Evolutionary conservation across 2,329 filamentous ascomycete genomes (phyloP).

Genomic region (Plenodomus biglobosus): DNA sequence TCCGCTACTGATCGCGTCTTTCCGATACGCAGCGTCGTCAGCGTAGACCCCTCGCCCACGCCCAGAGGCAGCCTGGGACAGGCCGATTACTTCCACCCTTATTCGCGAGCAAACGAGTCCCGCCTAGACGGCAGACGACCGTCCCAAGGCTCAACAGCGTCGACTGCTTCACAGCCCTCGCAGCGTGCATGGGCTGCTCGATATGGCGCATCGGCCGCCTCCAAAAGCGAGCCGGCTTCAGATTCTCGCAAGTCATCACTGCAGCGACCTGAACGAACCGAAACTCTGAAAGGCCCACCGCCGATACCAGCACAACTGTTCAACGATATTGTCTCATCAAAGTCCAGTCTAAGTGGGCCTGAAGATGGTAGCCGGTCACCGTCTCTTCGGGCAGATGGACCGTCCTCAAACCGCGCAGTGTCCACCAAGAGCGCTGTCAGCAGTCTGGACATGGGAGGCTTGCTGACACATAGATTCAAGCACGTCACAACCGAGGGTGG

Average conservation of each 20-base stretch:
- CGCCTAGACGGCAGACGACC: constrained; percentile 28
- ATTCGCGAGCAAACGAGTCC: constrained; percentile 26
- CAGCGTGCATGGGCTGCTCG: constrained; percentile 14
- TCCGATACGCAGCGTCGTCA: constrained; percentile 78
- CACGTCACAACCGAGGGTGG: constrained; percentile 75
- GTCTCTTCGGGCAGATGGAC: constrained; percentile 23
- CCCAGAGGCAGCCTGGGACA: constrained; percentile 24
- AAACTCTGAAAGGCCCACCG: constrained; percentile 13
- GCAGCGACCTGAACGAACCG: constrained; percentile 5
- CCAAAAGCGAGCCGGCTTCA: constrained; percentile 8
- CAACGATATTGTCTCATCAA: constrained; percentile 38
- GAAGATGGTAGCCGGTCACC: constrained; percentile 23
- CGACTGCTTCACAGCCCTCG: constrained; percentile 30
- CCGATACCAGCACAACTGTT: constrained; percentile 39
- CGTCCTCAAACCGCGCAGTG: constrained; percentile 26
- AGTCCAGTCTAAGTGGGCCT: constrained; percentile 22
- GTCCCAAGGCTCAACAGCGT: constrained; percentile 35
- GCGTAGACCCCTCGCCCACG: constrained; percentile 61
- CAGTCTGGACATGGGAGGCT: constrained; percentile 46
- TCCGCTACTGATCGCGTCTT: constrained; percentile 65
- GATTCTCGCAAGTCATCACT: constrained; percentile 3
- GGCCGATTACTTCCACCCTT: constrained; percentile 44
- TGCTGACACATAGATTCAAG: constrained; percentile 74
- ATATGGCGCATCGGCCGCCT: constrained; percentile 1
- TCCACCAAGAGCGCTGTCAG: constrained; percentile 42